phyloP scores from a whole-genome alignment of 345 rosid species.

The Populus deltoides region DNA sequence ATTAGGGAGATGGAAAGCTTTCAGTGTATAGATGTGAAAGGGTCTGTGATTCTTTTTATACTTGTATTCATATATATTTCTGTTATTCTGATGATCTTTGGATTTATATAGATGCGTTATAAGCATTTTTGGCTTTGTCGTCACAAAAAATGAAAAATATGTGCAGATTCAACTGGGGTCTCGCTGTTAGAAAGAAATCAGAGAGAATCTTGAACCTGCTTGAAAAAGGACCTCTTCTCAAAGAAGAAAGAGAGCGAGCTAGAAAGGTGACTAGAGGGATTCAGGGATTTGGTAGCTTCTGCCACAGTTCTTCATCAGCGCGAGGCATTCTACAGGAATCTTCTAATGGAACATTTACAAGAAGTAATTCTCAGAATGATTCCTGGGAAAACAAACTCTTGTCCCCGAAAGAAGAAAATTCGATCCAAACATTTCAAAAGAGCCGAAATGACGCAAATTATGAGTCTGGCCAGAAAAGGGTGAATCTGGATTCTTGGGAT shows the following conservation, averaged over 20 bases:
- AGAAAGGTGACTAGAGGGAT: slow-evolving; percentile 79
- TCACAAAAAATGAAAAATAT: neutral
- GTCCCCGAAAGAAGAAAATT: neutral
- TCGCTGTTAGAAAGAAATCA: slow-evolving; percentile 70
- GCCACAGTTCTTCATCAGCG: slow-evolving; percentile 37
- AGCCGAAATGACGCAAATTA: neutral
- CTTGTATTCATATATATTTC: neutral
- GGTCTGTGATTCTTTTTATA: neutral
- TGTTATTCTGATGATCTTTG: neutral
- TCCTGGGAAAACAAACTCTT: slow-evolving; percentile 37
- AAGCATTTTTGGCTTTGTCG: neutral
- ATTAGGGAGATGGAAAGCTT: slow-evolving; percentile 54
- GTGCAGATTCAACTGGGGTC: slow-evolving; percentile 89
- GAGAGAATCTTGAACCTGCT: slow-evolving; percentile 64
- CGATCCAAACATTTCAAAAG: slow-evolving; percentile 6
- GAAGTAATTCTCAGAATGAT: slow-evolving; percentile 50
- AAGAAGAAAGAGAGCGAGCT: slow-evolving; percentile 72
- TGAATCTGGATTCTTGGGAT: slow-evolving; percentile 3
- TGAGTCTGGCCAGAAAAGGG: neutral
- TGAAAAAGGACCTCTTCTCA: slow-evolving; percentile 58
- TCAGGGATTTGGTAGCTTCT: slow-evolving; percentile 82
- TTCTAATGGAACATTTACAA: slow-evolving; percentile 30
- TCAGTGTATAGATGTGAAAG: slow-evolving; percentile 39
- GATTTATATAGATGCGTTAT: neutral
- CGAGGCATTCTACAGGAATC: slow-evolving; percentile 41